Percentiles rank a stretch among this genome's conserved stretches.
These are phyloP conservation scores for Fagopyrum esculentum DNA, from an alignment of 148 eudicot genomes.

Conservation along the genomic window DNA sequence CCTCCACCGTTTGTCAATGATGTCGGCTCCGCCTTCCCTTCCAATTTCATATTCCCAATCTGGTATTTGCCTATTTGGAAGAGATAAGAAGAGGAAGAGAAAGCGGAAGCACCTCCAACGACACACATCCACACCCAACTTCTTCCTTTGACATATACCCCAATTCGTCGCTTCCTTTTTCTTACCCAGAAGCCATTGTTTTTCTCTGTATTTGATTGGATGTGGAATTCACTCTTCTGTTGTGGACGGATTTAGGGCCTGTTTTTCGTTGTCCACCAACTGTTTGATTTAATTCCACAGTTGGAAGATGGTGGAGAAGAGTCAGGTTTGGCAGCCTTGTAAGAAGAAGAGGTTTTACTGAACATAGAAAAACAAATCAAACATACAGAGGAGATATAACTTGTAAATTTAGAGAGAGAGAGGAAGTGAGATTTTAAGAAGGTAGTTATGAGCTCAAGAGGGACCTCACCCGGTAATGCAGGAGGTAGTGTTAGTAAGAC, in stretches of 20 bases:
- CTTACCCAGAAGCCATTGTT: background rate
- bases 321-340: constrained; percentile 51
- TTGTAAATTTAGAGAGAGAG: background rate
- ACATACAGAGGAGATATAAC: background rate
- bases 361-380: background rate
- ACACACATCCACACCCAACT: background rate
- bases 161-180: background rate
- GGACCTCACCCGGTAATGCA: constrained; percentile 5
- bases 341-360: constrained; percentile 39
- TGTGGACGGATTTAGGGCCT: background rate
- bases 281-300: constrained; percentile 4
- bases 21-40: background rate
- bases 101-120: constrained; percentile 1
- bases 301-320: constrained; percentile 34
- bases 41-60: background rate
- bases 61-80: background rate
- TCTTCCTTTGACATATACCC: background rate
- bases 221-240: background rate
- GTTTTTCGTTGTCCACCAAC: background rate
- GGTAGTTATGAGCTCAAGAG: constrained; percentile 26
- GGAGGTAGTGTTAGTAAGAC: constrained; percentile 18
- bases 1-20: background rate
- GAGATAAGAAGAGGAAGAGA: background rate
- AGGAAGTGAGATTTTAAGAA: background rate
- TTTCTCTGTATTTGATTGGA: background rate